Evolutionary conservation across 2,329 filamentous ascomycete species (phyloP).

Genomic region (Apiospora rasikravindrae): DNA sequence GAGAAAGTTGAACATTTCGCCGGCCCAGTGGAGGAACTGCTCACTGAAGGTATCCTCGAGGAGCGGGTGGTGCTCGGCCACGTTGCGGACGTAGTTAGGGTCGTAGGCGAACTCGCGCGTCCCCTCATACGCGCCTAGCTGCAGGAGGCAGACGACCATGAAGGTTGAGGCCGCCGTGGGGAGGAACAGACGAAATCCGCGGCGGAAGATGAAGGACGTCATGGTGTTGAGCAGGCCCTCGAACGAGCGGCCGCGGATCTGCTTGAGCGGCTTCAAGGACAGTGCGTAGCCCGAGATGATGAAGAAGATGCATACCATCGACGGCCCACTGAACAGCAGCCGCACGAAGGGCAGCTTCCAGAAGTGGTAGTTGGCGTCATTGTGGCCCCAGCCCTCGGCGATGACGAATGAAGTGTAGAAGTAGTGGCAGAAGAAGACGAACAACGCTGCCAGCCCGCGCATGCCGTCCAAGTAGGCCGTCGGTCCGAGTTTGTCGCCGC

Average conservation of each 20-base stretch:
- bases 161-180: conserved; percentile 58
- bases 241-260: conserved; percentile 44
- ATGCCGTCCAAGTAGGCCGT: conserved; percentile 65
- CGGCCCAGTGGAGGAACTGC: conserved; percentile 53
- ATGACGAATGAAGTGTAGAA: conserved; percentile 59
- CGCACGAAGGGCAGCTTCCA: conserved; percentile 60
- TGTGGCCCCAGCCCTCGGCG: conserved; percentile 55
- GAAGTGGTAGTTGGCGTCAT: conserved; percentile 49
- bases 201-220: conserved; percentile 57
- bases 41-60: conserved; percentile 43
- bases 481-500: conserved; percentile 48
- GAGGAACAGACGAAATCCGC: conserved; percentile 57
- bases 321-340: conserved; percentile 59
- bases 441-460: conserved; percentile 59
- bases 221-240: conserved; percentile 51
- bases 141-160: conserved; percentile 50
- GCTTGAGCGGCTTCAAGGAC: conserved; percentile 57
- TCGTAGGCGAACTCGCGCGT: conserved; percentile 53
- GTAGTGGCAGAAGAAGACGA: conserved; percentile 63
- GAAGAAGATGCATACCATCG: conserved; percentile 66
- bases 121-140: conserved; percentile 53
- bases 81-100: conserved; percentile 50
- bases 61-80: conserved; percentile 53
- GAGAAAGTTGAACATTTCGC: conserved; percentile 55
- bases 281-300: conserved; percentile 67